Conservation (phyloP, 1,139 yeast species). For the Casaregolazyma suthepensis region DNA sequence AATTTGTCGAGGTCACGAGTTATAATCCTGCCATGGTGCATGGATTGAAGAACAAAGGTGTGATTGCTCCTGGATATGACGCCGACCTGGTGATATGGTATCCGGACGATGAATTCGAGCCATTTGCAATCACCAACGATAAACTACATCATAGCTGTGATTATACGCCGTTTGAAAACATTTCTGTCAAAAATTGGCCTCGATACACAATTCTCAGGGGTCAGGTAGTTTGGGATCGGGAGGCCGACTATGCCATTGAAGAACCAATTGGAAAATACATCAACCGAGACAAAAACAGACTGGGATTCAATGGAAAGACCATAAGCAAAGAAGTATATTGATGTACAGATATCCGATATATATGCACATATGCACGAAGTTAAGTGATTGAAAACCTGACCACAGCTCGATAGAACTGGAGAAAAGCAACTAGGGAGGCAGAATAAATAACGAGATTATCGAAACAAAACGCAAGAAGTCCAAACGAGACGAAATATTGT, state of each 20-base stretch:
- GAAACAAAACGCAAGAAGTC: neutral
- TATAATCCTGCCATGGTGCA: conserved; percentile 43
- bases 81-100: conserved; percentile 43
- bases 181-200: conserved; percentile 42
- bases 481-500: no score
- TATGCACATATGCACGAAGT: neutral
- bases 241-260: conserved; percentile 1
- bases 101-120: conserved; percentile 31
- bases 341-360: neutral
- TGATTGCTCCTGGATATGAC: conserved; percentile 39
- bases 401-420: neutral
- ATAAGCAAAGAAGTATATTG: neutral
- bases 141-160: conserved; percentile 41
- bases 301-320: neutral
- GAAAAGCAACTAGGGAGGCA: neutral
- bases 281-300: conserved; percentile 5
- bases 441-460: neutral
- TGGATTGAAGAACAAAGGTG: conserved; percentile 32
- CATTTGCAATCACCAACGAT: conserved; percentile 31
- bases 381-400: neutral
- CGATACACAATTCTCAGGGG: conserved; percentile 32
- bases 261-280: conserved; percentile 7
- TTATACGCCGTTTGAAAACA: conserved; percentile 43
- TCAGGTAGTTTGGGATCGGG: conserved; percentile 14
- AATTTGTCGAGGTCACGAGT: conserved; percentile 39